Evolutionary conservation across 129 eudicot genomes (phyloP).

Genomic region (Erigeron canadensis): DNA sequence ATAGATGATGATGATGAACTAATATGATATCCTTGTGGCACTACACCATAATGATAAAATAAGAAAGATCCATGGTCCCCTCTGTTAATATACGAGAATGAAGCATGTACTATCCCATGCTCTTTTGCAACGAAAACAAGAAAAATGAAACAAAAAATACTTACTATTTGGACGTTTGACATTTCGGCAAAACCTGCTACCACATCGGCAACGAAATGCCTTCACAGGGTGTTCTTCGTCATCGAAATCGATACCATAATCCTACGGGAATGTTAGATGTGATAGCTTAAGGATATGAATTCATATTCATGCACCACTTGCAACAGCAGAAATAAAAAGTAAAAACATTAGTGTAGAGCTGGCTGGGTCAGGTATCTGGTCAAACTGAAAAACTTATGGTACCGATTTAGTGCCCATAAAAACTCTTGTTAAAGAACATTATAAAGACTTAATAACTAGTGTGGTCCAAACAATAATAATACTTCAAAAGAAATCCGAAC

Average conservation of each 20-base stretch:
- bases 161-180: conserved; percentile 73
- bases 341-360: not conserved
- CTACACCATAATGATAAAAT: too few species aligned
- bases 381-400: not conserved
- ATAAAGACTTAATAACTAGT: not conserved
- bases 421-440: too few species aligned
- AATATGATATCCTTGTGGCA: too few species aligned
- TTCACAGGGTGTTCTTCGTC: conserved; percentile 84
- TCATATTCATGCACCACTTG: not conserved
- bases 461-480: not conserved
- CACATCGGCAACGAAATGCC: conserved; percentile 83
- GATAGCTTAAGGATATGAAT: conserved; percentile 12
- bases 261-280: conserved; percentile 50
- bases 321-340: not conserved
- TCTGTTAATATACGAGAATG: not conserved
- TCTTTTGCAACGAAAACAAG: not conserved
- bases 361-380: not conserved
- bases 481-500: not conserved
- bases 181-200: conserved; percentile 88
- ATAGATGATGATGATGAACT: too few species aligned
- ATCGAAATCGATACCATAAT: conserved; percentile 94
- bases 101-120: not conserved
- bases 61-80: too few species aligned
- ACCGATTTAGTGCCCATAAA: not conserved
- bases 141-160: conserved; percentile 20